Base-by-base conservation (phyloP, 2,329 filamentous ascomycete species). In the Penicillium sp. region DNA sequence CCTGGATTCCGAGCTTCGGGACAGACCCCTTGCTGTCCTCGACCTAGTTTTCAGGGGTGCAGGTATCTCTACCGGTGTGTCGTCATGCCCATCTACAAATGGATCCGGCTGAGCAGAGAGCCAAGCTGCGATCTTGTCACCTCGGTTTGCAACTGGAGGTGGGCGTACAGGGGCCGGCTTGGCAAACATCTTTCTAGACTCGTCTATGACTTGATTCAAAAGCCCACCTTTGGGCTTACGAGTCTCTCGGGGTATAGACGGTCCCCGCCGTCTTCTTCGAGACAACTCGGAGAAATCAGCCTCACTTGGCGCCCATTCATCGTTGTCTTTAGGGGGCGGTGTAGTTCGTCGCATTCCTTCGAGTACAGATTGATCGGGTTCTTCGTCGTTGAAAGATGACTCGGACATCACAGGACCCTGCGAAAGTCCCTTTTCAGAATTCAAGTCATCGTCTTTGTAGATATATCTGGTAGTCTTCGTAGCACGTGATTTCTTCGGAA, bases 101-200 rank as follows among this genome's bases (percentile, higher is more conserved):
- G 81, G 80, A 66, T 84, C 81, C 8, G 79, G 75, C 2, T 81
- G 83, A 52, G 74, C 74, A 2, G 78, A 79, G 5, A 87, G 76
- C 84, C 84, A 87, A 49, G 83, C 81, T 68, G 86, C 81, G 24
- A 87, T 80, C 48, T 82, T 82, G 52, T 78, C 77, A 14, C 79
- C 73, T 47, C 77, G 77, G 20, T 64, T 64, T 16, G 45, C 42
- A 20, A 51, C 50, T 24, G 63, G 64, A 9, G 62, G 59, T n/a
- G 67, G 66, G 11, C 74, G 70, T 21, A 75, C 74, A 16, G 66
- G 60, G 51, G 74, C 73, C 5, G 72, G 69, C 55, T 72, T 73
- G n/a, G 68, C 66, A 59, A 79, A 77, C 60, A 77, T 72, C 57
- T 76, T 78, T 57, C 68, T 74, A 2, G 74, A 75, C 51, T 77